Base-by-base conservation (phyloP, 768 basidiomycete species). In the Chalciporus pseudorubinellus region DNA sequence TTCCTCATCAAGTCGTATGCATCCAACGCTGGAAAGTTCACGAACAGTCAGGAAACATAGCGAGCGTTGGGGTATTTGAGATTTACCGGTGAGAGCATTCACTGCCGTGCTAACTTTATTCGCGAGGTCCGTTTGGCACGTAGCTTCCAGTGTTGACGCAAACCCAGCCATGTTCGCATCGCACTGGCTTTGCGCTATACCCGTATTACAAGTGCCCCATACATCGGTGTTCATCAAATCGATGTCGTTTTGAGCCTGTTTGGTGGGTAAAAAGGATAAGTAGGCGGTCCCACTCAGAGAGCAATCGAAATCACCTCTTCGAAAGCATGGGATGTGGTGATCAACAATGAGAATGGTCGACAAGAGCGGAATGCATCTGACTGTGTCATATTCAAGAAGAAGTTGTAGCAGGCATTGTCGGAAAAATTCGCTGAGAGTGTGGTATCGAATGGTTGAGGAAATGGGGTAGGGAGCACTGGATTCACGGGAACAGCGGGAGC, bases 141-240 rank as follows among this genome's bases (percentile, higher is more conserved):
- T 69, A 1, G 64, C 60, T 56, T 76, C 66, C 14, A 91, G 65
- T 28, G 69, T 57, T 1, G 67, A 61, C 2, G 80, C 77, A 63
- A 85, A 88, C 75, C 78, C 81, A 6, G 60, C 74, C 83, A 94
- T 89, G 56, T 86, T 87, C 24, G 70, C 56, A n/a, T 69, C 58
- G 59, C 91, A 94, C 53, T 84, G 76, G 20, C 68, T 73, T 13
- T 70, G 63, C 3, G 65, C 61, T 1, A 68, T 60, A 14, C 64
- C 69, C 6, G 88, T 87, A 58, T 90, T 85, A 67, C 92, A 94
- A 0, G 86, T 89, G 3, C 87, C 88, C 84, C 88, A 89, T 7
- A 92, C 62, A 44, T 90, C 72, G 9, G 72, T 67, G 60, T 92
- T 92, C 61, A 90, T 74, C 31, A 77, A 64, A 1, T 81, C 78